These are phyloP conservation scores for Aureobasidium mangrovei DNA, from an alignment of 2,329 filamentous ascomycete genomes.

Conservation along the genomic window DNA sequence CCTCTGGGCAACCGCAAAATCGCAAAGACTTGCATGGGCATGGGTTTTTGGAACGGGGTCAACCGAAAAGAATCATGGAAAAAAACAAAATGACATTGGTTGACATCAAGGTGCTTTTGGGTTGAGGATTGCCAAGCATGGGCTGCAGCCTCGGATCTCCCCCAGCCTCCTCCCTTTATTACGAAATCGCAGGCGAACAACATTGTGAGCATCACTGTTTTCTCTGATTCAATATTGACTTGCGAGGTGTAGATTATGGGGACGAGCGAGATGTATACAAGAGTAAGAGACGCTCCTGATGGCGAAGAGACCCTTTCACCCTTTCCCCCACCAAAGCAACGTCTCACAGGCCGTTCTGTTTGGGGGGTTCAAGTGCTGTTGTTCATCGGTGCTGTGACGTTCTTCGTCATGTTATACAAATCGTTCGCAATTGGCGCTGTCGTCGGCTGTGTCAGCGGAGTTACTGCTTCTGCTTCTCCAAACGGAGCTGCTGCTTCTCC, in stretches of 20 bases:
- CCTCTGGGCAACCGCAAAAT: no score
- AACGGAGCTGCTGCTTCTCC: conserved; percentile 17
- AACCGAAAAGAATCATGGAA: no score
- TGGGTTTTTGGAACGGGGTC: no score
- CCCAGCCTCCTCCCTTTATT: no score
- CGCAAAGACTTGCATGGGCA: no score
- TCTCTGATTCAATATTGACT: not conserved
- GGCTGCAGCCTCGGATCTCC: no score
- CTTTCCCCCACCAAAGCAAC: not conserved
- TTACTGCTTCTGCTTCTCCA: conserved; percentile 16
- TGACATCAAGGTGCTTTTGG: no score
- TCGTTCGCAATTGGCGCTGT: conserved; percentile 23
- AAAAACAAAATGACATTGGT: no score
- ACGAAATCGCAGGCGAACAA: no score
- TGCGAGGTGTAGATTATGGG: not conserved
- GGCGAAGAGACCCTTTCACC: not conserved
- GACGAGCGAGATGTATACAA: conserved; percentile 5
- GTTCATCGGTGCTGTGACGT: conserved; percentile 20
- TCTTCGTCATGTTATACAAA: conserved; percentile 28
- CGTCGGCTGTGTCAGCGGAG: conserved; percentile 20
- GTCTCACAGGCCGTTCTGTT: conserved; percentile 6
- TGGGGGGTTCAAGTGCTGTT: conserved; percentile 15
- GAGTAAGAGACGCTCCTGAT: not conserved
- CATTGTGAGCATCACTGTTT: not conserved
- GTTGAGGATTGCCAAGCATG: no score